Conservation (phyloP, 164 flowering plant genomes). For the Vitis amurensis region DNA sequence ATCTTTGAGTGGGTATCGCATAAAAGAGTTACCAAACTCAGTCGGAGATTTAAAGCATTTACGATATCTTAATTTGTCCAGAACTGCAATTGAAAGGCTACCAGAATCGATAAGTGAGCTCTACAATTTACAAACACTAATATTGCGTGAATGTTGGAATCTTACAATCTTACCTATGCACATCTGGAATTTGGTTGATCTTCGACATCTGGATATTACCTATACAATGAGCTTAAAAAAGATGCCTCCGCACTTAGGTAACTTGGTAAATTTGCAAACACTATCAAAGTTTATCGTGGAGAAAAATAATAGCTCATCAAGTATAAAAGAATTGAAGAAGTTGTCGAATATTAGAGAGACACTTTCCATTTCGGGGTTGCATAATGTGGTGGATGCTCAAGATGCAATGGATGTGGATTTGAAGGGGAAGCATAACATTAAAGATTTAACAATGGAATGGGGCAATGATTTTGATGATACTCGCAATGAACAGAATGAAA, state of each 20-base stretch:
- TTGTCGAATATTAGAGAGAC: background rate
- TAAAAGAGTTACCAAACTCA: background rate
- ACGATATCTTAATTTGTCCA: conserved; percentile 3
- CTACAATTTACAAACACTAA: background rate
- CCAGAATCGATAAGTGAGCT: conserved; percentile 5
- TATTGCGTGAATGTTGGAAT: rapidly evolving
- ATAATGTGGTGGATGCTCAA: background rate
- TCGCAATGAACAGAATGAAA: too few relatives aligned
- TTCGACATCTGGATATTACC: background rate
- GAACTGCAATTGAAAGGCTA: background rate
- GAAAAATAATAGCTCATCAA: background rate
- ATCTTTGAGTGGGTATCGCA: too few relatives aligned
- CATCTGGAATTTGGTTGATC: background rate
- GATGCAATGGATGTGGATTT: background rate
- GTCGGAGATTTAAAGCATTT: conserved; percentile 6
- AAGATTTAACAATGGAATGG: too few relatives aligned
- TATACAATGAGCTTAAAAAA: too few relatives aligned
- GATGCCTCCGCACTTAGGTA: background rate
- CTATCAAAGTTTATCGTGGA: background rate
- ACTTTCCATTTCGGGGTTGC: background rate
- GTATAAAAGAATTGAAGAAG: background rate
- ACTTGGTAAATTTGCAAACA: background rate
- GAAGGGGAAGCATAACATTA: background rate
- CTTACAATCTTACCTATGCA: background rate
- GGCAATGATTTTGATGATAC: too few relatives aligned